Evolutionary conservation across 805 yeast species (phyloP), one percentile per base, ranked within the genome.

Genomic region (Teunomyces stri): DNA sequence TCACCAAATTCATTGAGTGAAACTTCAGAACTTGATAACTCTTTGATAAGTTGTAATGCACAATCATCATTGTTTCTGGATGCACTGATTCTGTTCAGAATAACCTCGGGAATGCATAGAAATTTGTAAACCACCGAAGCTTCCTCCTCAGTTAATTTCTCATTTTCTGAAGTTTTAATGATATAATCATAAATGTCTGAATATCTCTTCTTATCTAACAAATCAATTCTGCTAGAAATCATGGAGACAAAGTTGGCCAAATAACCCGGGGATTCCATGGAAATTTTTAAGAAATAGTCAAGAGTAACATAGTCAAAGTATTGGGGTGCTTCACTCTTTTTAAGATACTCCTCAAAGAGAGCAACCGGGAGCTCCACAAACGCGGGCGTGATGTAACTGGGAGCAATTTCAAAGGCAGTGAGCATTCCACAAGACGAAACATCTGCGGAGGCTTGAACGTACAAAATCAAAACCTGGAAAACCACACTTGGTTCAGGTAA

Each of bases 121-220:
- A 53, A 57, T 11, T 51, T 46, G 33, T 54, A 56, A 2, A 66
- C 48, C 29, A 68, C 29, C 3, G 48, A 44, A 18, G 58, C 51
- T 36, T 69, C 72, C 2, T 42, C 35, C 0, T 39, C 51, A 27
- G 57, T 53, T 31, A 64, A 51, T 10, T 49, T 50, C 6, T 49
- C 47, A 21, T 59, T 61, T 18, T 51, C 45, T 1, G 74, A 65
- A 16, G 76, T 52, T 3, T 51, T 35, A 20, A 61, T 59, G 11
- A 80, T 49, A 36, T 66, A 65, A 1, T 54, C 46, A 5, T 66
- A 48, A 4, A 78, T 57, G 3, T 60, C 61, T 3, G 62, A 57
- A 42, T 44, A 56, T 6, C 38, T 18, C 2, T 48, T 47, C 34
- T 55, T 47, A 1, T 52, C 48, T 3, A 56, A 44, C 27, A 42